Evolutionary conservation across 176 grass and related monocot species (phyloP).

Genomic region (Phyllostachys edulis): DNA sequence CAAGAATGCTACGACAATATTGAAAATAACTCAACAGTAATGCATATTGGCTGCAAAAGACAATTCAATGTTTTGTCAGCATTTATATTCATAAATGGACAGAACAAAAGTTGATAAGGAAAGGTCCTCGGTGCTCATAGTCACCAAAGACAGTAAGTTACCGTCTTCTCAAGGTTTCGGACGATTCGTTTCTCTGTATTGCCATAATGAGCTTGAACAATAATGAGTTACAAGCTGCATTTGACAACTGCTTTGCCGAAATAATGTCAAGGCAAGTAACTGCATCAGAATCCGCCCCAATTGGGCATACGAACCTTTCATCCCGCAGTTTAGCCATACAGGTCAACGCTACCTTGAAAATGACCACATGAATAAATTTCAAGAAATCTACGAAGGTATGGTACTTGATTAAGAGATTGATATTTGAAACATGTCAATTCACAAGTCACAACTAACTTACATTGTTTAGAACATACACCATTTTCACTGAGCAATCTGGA

Average conservation of each 20-base stretch:
- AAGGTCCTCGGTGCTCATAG: neutral
- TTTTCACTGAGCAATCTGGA: constrained; percentile 94
- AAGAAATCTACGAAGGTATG: neutral
- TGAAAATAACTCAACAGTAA: constrained; percentile 94
- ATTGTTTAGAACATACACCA: constrained; percentile 86
- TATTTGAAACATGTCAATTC: constrained; percentile 17
- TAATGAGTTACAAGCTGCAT: constrained; percentile 83
- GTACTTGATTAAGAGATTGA: constrained; percentile 14
- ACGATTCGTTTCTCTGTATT: constrained; percentile 76
- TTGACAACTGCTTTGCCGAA: constrained; percentile 73
- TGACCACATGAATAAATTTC: constrained; percentile 17
- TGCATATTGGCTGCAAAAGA: constrained; percentile 86
- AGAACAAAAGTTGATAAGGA: constrained; percentile 6
- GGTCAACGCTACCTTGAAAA: constrained; percentile 84
- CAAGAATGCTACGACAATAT: constrained; percentile 84
- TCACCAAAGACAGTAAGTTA: constrained; percentile 40
- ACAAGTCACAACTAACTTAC: constrained; percentile 41
- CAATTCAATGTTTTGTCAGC: constrained; percentile 1
- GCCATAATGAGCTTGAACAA: constrained; percentile 89
- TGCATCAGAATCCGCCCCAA: constrained; percentile 74
- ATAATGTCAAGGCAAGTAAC: constrained; percentile 87
- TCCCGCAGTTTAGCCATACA: constrained; percentile 97
- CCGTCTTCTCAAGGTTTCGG: constrained; percentile 94
- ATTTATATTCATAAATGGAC: constrained; percentile 3
- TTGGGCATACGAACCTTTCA: constrained; percentile 85